phyloP scores from a whole-genome alignment of 805 yeast genomes.

The Hermanozyma aechmeae region DNA sequence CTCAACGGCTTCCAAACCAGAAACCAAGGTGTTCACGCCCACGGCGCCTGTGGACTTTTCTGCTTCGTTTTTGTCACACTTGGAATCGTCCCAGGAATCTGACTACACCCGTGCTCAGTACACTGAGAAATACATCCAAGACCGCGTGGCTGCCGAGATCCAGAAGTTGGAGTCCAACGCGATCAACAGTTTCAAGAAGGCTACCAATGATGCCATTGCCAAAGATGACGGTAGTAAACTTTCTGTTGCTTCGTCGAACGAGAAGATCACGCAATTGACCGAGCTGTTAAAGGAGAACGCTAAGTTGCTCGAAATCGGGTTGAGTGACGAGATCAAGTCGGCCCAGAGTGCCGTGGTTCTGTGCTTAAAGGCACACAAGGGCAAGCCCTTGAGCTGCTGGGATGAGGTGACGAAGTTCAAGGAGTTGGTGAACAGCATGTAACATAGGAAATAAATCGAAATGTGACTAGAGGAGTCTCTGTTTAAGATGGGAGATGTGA shows the following conservation, averaged over 20 bases:
- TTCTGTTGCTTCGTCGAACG: constrained; percentile 25
- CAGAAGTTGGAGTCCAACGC: constrained; percentile 45
- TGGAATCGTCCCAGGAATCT: constrained; percentile 55
- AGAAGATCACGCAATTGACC: constrained; percentile 31
- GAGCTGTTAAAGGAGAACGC: constrained; percentile 24
- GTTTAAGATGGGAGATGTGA: too few species aligned
- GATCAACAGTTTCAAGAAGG: constrained; percentile 39
- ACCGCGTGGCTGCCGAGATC: constrained; percentile 51
- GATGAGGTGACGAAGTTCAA: constrained; percentile 68
- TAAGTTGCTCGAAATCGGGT: constrained; percentile 20
- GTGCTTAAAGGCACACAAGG: constrained; percentile 57
- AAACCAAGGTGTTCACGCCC: constrained; percentile 59
- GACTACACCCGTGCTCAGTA: constrained; percentile 65
- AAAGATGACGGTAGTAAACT: constrained; percentile 19
- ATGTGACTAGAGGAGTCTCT: too few species aligned
- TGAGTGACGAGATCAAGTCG: constrained; percentile 28
- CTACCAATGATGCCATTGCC: constrained; percentile 34
- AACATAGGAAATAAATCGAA: constrained; percentile 5
- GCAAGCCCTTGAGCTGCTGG: constrained; percentile 72
- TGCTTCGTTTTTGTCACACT: constrained; percentile 51
- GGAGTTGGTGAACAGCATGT: constrained; percentile 42
- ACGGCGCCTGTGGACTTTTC: constrained; percentile 60
- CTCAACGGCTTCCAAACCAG: constrained; percentile 50
- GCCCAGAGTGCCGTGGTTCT: constrained; percentile 43
- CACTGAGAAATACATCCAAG: constrained; percentile 57